Conservation (phyloP, 176 grass and related monocot genomes). For the Carex myosuroides region DNA sequence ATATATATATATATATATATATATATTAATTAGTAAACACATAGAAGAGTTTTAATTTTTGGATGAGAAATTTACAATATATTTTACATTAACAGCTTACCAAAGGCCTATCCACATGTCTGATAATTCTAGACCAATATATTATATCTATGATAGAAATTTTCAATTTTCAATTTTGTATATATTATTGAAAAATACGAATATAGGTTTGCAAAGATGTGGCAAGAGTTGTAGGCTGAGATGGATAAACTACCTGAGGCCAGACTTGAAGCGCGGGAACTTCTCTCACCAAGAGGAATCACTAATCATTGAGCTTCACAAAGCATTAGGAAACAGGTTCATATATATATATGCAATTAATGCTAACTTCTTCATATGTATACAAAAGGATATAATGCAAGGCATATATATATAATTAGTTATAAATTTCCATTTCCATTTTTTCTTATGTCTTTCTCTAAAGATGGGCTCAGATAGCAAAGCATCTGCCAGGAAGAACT, state of each 20-base stretch:
- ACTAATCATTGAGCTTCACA: slow-evolving; percentile 96
- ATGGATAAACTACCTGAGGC: slow-evolving; percentile 99
- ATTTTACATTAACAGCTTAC: neutral
- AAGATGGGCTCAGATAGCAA: slow-evolving; percentile 98
- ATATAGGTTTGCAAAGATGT: slow-evolving; percentile 78
- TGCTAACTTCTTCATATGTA: neutral
- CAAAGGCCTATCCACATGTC: neutral
- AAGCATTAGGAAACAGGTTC: slow-evolving; percentile 85
- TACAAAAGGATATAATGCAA: neutral
- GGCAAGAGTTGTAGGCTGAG: slow-evolving; percentile 98
- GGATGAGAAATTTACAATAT: neutral
- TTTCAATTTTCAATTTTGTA: neutral
- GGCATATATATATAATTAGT: neutral
- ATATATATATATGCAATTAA: neutral
- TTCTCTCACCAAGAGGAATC: slow-evolving; percentile 95
- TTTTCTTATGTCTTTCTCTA: neutral
- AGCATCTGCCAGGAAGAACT: slow-evolving; percentile 92
- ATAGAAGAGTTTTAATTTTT: neutral
- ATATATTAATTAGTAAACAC: neutral
- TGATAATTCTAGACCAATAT: neutral
- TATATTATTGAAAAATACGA: neutral
- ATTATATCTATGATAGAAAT: neutral
- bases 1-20: neutral
- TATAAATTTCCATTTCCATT: neutral
- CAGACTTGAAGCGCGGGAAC: slow-evolving; percentile 95